phyloP scores from a whole-genome alignment of 768 basidiomycete genomes.

The Kwoniella europaea region DNA sequence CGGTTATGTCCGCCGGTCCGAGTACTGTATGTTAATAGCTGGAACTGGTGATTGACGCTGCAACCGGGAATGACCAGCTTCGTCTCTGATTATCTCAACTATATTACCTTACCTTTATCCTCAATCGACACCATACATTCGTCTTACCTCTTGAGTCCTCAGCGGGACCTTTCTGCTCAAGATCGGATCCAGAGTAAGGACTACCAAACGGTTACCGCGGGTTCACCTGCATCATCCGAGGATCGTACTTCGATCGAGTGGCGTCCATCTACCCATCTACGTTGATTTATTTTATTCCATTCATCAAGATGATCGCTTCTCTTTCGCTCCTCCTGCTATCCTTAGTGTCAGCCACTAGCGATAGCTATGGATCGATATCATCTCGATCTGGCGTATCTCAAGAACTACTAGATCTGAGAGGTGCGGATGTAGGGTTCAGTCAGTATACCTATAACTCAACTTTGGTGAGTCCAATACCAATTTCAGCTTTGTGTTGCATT shows the following conservation, averaged over 20 bases:
- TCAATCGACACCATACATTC: too few relatives aligned
- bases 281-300: too few relatives aligned
- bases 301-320: slow-evolving; percentile 8
- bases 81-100: background rate
- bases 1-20: slow-evolving; percentile 2
- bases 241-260: background rate
- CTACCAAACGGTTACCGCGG: too few relatives aligned
- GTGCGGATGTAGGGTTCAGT: slow-evolving; percentile 11
- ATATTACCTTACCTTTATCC: background rate
- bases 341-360: background rate
- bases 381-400: slow-evolving; percentile 3
- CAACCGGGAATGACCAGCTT: background rate
- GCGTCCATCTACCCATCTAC: background rate
- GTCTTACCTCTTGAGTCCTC: too few relatives aligned
- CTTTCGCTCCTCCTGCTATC: slow-evolving; percentile 5
- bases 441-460: slow-evolving; percentile 13
- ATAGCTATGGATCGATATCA: slow-evolving; percentile 17
- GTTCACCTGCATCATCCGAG: too few relatives aligned
- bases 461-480: slow-evolving; percentile 6
- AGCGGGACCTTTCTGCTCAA: too few relatives aligned
- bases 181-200: too few relatives aligned
- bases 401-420: slow-evolving; percentile 14
- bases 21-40: background rate
- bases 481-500: background rate
- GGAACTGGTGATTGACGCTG: background rate